Evolutionary conservation across 2,329 filamentous ascomycete genomes (phyloP), one percentile per base, ranked within the genome.

Genomic region (Cordyceps javanica): DNA sequence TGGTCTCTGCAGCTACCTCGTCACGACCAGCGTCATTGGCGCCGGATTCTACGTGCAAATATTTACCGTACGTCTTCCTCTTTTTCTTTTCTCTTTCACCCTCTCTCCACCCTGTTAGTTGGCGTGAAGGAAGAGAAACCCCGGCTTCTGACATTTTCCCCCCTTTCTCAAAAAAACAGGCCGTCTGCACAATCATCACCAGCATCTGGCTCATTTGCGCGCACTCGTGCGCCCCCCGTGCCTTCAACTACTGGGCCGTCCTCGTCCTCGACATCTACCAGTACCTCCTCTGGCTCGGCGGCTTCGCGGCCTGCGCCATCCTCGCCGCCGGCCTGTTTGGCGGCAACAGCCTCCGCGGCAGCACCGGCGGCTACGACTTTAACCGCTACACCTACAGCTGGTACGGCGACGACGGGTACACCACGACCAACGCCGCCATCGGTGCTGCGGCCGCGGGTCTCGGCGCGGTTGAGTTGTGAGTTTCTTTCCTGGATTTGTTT

Each of bases 171-270:
- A 25, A 28, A 30, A 23, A 36, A 36, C 14, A 78, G 75, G 64
- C 69, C 59, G 60, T 81, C 41, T 70, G 71, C 30, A 78, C 77
- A 5, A 49, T 83, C 16, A 69, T 78, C 58, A 67, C 72, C 36
- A 72, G 71, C 49, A 68, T 76, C 60, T 84, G 82, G 69, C 69
- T 75, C 52, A 65, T 81, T 11, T 67, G 77, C 16, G 73, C 76
- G n/a, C 69, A 73, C 42, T 72, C 69, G 38, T 70, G 69, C 23
- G 64, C 69, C 0, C 70, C 73, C n/a, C 66, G 66, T 2, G 63
- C 72, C 21, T 82, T 78, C 68, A 83, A 83, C 67, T 79, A 79
- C 68, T 82, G 78, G 75, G 77, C 77, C 26, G 71, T 79, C 8
- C 67, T 83, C 3, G 71, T 70, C 23, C 69, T 83, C 38, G 81